Evolutionary conservation across 345 rosid species (phyloP).

Genomic region (Ricinus communis): DNA sequence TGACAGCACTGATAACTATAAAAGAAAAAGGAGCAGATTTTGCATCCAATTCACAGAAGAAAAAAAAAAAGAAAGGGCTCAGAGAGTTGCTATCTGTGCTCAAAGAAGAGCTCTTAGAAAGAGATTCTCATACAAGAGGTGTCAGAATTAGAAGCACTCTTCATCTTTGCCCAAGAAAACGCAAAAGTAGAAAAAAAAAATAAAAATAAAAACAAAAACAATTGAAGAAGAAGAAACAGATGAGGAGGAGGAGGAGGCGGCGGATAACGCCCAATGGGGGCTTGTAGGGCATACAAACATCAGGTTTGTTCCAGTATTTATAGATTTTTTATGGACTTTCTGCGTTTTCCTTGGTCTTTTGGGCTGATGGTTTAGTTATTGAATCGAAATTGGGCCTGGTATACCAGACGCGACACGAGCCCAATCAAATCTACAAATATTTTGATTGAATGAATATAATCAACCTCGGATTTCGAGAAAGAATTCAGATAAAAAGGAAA

Average conservation of each 20-base stretch:
- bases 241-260: too few relatives aligned
- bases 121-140: slow-evolving; percentile 61
- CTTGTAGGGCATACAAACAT: neutral
- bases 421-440: too few relatives aligned
- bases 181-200: neutral
- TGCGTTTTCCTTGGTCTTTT: slow-evolving; percentile 2
- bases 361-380: too few relatives aligned
- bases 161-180: slow-evolving; percentile 40
- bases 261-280: too few relatives aligned
- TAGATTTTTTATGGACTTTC: too few relatives aligned
- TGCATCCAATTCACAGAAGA: neutral
- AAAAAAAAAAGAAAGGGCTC: slow-evolving; percentile 30
- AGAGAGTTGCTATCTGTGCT: slow-evolving; percentile 57
- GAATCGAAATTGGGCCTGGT: neutral
- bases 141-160: slow-evolving; percentile 49
- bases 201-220: neutral
- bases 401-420: too few relatives aligned
- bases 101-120: slow-evolving; percentile 37
- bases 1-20: too few relatives aligned
- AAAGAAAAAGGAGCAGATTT: too few relatives aligned
- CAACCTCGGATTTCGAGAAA: slow-evolving; percentile 9
- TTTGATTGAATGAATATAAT: neutral
- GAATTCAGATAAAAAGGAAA: slow-evolving; percentile 6
- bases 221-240: neutral
- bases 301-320: neutral